Evolutionary conservation across 176 grass and related monocot genomes (phyloP), one percentile per base, ranked within the genome.

Genomic region (Rhynchospora pubera): DNA sequence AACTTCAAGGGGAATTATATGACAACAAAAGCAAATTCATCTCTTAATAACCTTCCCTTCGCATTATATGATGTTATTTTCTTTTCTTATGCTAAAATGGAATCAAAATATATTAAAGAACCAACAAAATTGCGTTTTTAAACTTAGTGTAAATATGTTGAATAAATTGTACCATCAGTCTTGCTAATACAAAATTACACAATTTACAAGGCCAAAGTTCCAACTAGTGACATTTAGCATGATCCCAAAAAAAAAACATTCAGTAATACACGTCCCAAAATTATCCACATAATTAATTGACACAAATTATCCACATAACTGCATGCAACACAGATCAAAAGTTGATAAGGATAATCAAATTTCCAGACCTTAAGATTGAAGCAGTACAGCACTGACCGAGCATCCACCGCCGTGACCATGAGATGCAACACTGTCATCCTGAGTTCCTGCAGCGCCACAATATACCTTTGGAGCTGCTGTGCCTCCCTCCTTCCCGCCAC

Each of bases 391-490:
- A 96, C 76, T 45, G 84, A 86, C 84, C 77, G 83, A 43, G 79
- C 50, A 4, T 83, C 91, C 2, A 93, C 72, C 9, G 97, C 89
- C 3, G 83, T 90, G 79, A 99, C 65, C 74, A 87, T 89, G 79
- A 99, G 93, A 88, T 99, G 97, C 66, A 99, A 69, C 23, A 99
- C 93, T 0, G 87, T 84, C 73, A 99, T 87, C 1, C 89, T 83
- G 59, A 96, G 89, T 46, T 93, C 91, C 84, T 99, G 90, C 59
- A 99, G 18, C 42, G 97, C 89, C 19, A 77, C 82, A 5, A 96
- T 83, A 48, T 96, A 83, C 47, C 84, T 85, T 1, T 90, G 87
- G 0, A 84, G 69, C 72, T 85, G 90, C 26, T 85, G 73, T 9
- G 10, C 18, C 13, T 66, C 58, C 45, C 21, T 82, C 79, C 80